phyloP scores from a whole-genome alignment of 2,329 filamentous ascomycete genomes.

The Fusarium sacchari region DNA sequence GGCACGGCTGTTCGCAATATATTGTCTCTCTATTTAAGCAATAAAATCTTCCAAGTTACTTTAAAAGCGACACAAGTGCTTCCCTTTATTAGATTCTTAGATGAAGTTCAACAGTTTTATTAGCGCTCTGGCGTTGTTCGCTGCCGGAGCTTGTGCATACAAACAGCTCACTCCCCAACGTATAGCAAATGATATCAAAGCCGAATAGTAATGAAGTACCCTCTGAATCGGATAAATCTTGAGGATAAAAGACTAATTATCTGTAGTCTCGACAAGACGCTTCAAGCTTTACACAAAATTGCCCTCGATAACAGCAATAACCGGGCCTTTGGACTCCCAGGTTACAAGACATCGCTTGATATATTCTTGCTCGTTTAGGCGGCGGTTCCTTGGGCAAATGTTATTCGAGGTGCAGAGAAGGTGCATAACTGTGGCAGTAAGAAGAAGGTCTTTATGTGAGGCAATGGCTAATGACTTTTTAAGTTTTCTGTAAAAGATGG shows the following conservation, averaged over 20 bases:
- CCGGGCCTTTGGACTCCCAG: slow-evolving; percentile 21
- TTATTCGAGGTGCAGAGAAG: slow-evolving; percentile 21
- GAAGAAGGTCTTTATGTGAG: slow-evolving; percentile 3
- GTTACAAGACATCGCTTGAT: slow-evolving; percentile 28
- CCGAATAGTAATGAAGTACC: not conserved
- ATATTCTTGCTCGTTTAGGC: not conserved
- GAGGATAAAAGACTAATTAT: not conserved
- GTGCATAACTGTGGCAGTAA: slow-evolving; percentile 14
- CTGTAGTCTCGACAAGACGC: not conserved
- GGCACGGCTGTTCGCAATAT: not conserved
- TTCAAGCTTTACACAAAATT: slow-evolving; percentile 11
- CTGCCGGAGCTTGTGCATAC: not conserved
- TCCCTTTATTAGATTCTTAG: not conserved
- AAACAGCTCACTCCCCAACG: slow-evolving; percentile 15
- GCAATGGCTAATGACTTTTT: no score
- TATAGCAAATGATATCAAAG: slow-evolving; percentile 14
- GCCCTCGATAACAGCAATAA: slow-evolving; percentile 13
- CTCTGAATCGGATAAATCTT: accelerated
- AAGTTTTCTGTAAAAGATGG: no score
- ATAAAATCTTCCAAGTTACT: no score
- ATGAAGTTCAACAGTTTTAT: slow-evolving; percentile 12
- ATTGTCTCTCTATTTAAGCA: not conserved
- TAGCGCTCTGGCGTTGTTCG: not conserved
- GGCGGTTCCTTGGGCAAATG: slow-evolving; percentile 7
- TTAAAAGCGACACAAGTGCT: not conserved